Percentiles rank a stretch among this genome's conserved stretches.
These are phyloP conservation scores for Trichoderma oligosporum DNA, from an alignment of 2,329 filamentous ascomycete species.

Conservation along the genomic window DNA sequence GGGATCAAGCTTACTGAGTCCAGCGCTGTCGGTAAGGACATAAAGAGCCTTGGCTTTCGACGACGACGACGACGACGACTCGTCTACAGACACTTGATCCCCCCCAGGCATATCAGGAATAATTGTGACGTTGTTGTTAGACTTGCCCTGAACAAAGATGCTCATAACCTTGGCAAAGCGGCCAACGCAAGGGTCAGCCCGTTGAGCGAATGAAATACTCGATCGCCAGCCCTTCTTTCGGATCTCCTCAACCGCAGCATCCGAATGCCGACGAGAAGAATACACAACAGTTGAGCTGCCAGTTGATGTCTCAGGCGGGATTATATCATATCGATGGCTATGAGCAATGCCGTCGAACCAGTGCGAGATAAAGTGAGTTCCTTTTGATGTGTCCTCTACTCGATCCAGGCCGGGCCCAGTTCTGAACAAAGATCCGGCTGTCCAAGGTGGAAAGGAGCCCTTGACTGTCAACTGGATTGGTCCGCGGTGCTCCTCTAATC, in stretches of 20 bases:
- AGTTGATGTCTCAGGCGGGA: constrained; percentile 35
- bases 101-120: constrained; percentile 56
- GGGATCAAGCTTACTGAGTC: constrained; percentile 62
- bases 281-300: constrained; percentile 53
- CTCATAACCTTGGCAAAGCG: constrained; percentile 69
- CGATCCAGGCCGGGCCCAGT: constrained; percentile 67
- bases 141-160: constrained; percentile 43
- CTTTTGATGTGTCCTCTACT: constrained; percentile 54
- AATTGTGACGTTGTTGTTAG: constrained; percentile 63
- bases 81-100: constrained; percentile 33
- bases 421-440: constrained; percentile 67
- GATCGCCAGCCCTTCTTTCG: constrained; percentile 55
- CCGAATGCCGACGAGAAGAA: constrained; percentile 65
- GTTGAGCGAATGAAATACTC: constrained; percentile 64
- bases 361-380: constrained; percentile 61
- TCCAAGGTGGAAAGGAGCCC: constrained; percentile 67
- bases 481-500: constrained; percentile 59
- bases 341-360: constrained; percentile 80
- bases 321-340: constrained; percentile 68
- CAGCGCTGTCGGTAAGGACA: constrained; percentile 43
- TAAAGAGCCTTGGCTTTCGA: constrained; percentile 20
- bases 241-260: constrained; percentile 59
- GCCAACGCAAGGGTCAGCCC: constrained; percentile 68
- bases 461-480: constrained; percentile 61
- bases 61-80: too few relatives aligned